Evolutionary conservation across 306 rosid species (phyloP).

Genomic region (Cicer chorassanicum): DNA sequence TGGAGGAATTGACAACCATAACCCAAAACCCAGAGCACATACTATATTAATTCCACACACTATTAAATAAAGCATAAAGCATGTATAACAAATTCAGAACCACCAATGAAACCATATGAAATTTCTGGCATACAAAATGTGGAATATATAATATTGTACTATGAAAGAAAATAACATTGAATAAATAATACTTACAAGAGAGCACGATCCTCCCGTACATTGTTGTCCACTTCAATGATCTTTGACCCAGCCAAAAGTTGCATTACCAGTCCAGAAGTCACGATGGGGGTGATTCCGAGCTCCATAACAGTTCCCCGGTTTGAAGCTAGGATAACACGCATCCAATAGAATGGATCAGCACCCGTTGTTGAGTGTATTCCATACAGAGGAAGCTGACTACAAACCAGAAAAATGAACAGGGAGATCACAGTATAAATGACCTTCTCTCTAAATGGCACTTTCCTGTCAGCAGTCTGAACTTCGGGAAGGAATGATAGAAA

Average conservation of each 20-base stretch:
- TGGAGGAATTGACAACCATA: background rate
- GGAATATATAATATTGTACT: background rate
- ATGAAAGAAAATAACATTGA: background rate
- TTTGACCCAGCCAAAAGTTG: slow-evolving; percentile 87
- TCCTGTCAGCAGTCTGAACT: slow-evolving; percentile 86
- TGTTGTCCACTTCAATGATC: slow-evolving; percentile 86
- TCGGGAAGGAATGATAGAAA: slow-evolving; percentile 86
- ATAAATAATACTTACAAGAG: slow-evolving; percentile 63
- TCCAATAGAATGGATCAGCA: slow-evolving; percentile 95
- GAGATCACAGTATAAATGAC: slow-evolving; percentile 85
- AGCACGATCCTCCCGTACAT: slow-evolving; percentile 90
- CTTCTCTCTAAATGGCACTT: slow-evolving; percentile 87
- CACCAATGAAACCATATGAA: slow-evolving; percentile 15
- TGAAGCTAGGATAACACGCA: slow-evolving; percentile 90
- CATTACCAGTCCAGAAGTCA: slow-evolving; percentile 87
- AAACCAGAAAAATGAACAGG: slow-evolving; percentile 83
- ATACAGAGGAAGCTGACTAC: slow-evolving; percentile 79
- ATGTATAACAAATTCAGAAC: slow-evolving; percentile 15
- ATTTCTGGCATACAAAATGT: background rate
- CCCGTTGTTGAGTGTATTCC: slow-evolving; percentile 92
- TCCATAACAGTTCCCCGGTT: slow-evolving; percentile 97
- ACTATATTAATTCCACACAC: background rate
- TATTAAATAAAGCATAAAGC: slow-evolving; percentile 1
- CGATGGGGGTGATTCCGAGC: slow-evolving; percentile 90
- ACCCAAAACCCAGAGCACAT: background rate